Percentiles rank a stretch among this genome's conserved stretches.
phyloP scores from a whole-genome alignment of 345 rosid genomes.

The Brassica napus region DNA sequence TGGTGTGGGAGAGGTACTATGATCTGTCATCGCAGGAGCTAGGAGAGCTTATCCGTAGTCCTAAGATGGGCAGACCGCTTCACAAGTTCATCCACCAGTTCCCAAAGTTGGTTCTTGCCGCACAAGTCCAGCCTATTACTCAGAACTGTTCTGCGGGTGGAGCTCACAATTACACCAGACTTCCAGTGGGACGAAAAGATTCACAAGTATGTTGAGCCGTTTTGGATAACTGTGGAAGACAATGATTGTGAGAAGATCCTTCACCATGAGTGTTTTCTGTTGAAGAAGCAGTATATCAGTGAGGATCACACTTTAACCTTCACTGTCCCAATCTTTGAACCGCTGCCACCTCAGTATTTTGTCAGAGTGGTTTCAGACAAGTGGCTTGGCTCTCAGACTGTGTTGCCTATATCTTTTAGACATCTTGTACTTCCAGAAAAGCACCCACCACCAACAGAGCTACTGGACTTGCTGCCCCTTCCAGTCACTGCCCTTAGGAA shows the following conservation, averaged over 20 bases:
- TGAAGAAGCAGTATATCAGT: slow-evolving; percentile 83
- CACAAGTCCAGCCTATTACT: slow-evolving; percentile 90
- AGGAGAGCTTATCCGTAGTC: slow-evolving; percentile 82
- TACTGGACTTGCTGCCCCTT: slow-evolving; percentile 87
- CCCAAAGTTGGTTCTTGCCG: slow-evolving; percentile 80
- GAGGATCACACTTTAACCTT: slow-evolving; percentile 88
- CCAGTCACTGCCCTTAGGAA: slow-evolving; percentile 94
- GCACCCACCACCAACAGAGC: slow-evolving; percentile 96
- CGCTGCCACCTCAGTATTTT: slow-evolving; percentile 93
- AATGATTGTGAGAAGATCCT: slow-evolving; percentile 92
- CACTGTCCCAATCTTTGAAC: slow-evolving; percentile 92
- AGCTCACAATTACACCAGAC: slow-evolving; percentile 87
- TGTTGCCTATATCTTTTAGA: slow-evolving; percentile 86
- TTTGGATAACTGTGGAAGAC: slow-evolving; percentile 96
- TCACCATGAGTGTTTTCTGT: slow-evolving; percentile 87
- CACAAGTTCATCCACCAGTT: slow-evolving; percentile 89
- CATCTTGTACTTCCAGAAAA: slow-evolving; percentile 97
- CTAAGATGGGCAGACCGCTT: slow-evolving; percentile 87
- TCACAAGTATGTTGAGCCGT: slow-evolving; percentile 94
- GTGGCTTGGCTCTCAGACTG: slow-evolving; percentile 92
- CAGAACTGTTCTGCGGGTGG: slow-evolving; percentile 77
- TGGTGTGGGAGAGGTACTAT: slow-evolving; percentile 97
- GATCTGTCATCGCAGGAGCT: slow-evolving; percentile 89
- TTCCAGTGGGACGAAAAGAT: slow-evolving; percentile 94
- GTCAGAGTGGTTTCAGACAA: slow-evolving; percentile 88